Evolutionary conservation across 2,329 filamentous ascomycete species (phyloP).

Genomic region (Lasiodiplodia sp.): DNA sequence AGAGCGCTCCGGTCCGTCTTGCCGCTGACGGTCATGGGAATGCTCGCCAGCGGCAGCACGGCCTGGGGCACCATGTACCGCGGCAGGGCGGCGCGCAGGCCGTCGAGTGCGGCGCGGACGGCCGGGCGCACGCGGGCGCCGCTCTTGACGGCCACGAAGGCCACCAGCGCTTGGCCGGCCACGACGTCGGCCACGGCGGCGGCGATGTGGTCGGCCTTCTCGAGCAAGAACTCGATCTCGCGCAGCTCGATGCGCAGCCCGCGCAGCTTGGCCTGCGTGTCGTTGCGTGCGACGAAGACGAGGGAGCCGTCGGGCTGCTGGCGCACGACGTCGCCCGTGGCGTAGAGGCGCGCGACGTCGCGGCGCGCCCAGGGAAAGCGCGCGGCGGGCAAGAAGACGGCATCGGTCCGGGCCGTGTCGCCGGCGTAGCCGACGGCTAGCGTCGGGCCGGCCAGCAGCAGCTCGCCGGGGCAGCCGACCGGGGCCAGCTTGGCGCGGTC

Average conservation of each 20-base stretch:
- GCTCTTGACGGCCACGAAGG: background rate
- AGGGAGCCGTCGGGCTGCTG: slow-evolving; percentile 45
- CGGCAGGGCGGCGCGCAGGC: slow-evolving; percentile 37
- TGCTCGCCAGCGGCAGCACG: slow-evolving; percentile 46
- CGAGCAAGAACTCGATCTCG: slow-evolving; percentile 55
- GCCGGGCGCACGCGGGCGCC: background rate
- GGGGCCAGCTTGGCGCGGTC: slow-evolving; percentile 33
- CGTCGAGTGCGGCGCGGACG: slow-evolving; percentile 10
- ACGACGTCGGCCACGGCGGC: background rate
- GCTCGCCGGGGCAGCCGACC: slow-evolving; percentile 44
- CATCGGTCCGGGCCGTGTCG: slow-evolving; percentile 40
- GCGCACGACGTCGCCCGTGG: slow-evolving; percentile 44
- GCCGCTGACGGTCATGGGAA: slow-evolving; percentile 47
- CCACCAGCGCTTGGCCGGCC: slow-evolving; percentile 6
- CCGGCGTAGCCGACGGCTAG: slow-evolving; percentile 46
- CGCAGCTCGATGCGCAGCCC: slow-evolving; percentile 56
- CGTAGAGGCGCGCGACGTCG: slow-evolving; percentile 38
- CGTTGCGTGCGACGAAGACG: slow-evolving; percentile 47
- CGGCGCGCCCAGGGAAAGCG: background rate
- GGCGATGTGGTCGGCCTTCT: slow-evolving; percentile 22
- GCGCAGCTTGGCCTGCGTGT: slow-evolving; percentile 50
- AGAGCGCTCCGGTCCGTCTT: slow-evolving; percentile 45
- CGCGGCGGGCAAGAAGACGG: slow-evolving; percentile 34
- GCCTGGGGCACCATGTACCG: slow-evolving; percentile 50
- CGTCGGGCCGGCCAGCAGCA: slow-evolving; percentile 46